Percentiles rank a stretch among this genome's conserved stretches.
These are phyloP conservation scores for Quercus rubra DNA, from an alignment of 306 rosid species.

Conservation along the genomic window DNA sequence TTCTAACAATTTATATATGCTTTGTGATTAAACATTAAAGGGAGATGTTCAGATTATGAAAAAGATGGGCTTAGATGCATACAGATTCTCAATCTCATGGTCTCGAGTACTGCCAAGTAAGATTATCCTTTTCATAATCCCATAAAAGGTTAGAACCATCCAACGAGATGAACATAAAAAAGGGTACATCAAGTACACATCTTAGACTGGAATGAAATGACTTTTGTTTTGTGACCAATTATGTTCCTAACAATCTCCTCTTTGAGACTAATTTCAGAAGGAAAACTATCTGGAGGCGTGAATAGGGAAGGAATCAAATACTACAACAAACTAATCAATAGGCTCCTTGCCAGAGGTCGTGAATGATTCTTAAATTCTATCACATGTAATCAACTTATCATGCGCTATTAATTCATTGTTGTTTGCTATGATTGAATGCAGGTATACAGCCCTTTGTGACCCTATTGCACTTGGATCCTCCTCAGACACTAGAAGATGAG, in stretches of 20 bases:
- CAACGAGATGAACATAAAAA: too few species aligned
- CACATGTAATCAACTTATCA: too few species aligned
- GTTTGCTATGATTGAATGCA: not conserved
- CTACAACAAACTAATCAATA: slow-evolving; percentile 38
- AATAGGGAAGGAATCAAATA: slow-evolving; percentile 25
- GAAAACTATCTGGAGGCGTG: slow-evolving; percentile 31
- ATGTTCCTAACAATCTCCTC: too few species aligned
- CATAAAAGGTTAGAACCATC: too few species aligned
- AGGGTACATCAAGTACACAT: too few species aligned
- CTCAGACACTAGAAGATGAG: slow-evolving; percentile 52
- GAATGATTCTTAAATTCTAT: not conserved
- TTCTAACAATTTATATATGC: too few species aligned
- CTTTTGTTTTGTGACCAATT: too few species aligned
- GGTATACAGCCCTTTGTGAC: slow-evolving; percentile 56
- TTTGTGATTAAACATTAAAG: not conserved
- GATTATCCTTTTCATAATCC: not conserved
- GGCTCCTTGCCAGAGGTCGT: slow-evolving; percentile 26
- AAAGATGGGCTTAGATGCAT: not conserved
- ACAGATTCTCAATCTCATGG: slow-evolving; percentile 3
- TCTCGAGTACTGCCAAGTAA: not conserved
- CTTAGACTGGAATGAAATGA: too few species aligned
- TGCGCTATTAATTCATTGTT: too few species aligned
- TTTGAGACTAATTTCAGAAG: slow-evolving; percentile 10
- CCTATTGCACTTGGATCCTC: slow-evolving; percentile 63
- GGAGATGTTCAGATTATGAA: not conserved